phyloP scores from a whole-genome alignment of 345 rosid species.

The Atalantia buxifolia region DNA sequence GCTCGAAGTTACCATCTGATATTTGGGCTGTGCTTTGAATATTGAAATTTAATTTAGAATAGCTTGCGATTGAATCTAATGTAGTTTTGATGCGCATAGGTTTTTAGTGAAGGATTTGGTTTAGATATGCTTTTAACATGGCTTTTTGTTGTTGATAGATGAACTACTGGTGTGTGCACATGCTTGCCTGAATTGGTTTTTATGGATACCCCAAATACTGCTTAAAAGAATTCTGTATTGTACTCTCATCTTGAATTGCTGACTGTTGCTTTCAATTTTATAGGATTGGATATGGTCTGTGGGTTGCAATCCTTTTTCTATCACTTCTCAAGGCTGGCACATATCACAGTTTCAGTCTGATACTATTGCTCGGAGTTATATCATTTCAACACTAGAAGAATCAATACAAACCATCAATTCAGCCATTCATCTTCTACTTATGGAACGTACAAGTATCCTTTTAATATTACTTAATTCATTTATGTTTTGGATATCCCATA shows the following conservation, averaged over 20 bases:
- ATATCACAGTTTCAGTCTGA: constrained; percentile 85
- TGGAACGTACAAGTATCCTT: constrained; percentile 97
- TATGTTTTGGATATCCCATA: neutral
- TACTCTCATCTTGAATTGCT: neutral
- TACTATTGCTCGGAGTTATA: constrained; percentile 89
- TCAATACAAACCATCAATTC: constrained; percentile 80
- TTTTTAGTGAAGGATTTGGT: neutral
- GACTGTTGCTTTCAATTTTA: constrained; percentile 18
- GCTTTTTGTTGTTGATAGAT: neutral
- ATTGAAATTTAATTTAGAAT: neutral
- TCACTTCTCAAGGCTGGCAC: constrained; percentile 88
- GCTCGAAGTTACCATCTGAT: neutral
- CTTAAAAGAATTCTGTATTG: neutral
- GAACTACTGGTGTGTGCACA: neutral
- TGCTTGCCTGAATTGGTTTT: neutral
- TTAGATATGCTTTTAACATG: no score
- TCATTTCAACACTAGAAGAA: constrained; percentile 85
- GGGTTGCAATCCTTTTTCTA: constrained; percentile 86
- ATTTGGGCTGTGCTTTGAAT: neutral
- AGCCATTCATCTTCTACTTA: constrained; percentile 70
- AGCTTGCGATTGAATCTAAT: neutral
- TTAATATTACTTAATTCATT: neutral
- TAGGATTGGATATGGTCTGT: constrained; percentile 99
- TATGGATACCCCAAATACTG: neutral
- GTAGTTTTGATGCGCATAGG: neutral